Evolutionary conservation across 805 yeast genomes (phyloP).

Genomic region (Cyberlindnera nakhonratchasimensis): DNA sequence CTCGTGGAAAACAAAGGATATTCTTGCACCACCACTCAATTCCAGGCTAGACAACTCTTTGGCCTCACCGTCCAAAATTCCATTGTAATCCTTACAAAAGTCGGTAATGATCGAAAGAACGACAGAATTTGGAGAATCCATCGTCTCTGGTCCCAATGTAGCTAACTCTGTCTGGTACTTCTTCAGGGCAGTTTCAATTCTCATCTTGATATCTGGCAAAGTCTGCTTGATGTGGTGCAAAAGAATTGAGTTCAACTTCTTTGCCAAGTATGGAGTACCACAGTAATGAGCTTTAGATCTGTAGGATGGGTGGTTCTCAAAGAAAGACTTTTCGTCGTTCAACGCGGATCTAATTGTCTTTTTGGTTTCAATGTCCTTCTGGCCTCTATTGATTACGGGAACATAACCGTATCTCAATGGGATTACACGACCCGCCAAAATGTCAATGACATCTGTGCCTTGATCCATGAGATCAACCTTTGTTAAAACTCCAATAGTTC

Average conservation of each 20-base stretch:
- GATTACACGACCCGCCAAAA: constrained; percentile 91
- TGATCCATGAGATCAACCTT: constrained; percentile 97
- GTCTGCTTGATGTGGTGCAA: constrained; percentile 86
- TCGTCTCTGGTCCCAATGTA: constrained; percentile 82
- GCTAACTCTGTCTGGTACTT: constrained; percentile 79
- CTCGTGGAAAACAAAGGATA: constrained; percentile 95
- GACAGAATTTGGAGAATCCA: constrained; percentile 85
- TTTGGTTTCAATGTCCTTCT: constrained; percentile 85
- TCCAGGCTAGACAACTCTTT: constrained; percentile 86
- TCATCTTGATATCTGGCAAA: constrained; percentile 88
- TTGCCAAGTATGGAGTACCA: constrained; percentile 97
- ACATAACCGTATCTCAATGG: constrained; percentile 94
- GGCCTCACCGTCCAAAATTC: constrained; percentile 88
- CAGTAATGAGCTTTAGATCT: constrained; percentile 92
- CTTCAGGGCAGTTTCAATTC: constrained; percentile 79
- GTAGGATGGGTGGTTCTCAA: constrained; percentile 88
- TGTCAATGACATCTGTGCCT: constrained; percentile 96
- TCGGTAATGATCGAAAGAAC: constrained; percentile 90
- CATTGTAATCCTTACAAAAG: constrained; percentile 86
- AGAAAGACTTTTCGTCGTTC: constrained; percentile 72
- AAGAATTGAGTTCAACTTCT: constrained; percentile 82
- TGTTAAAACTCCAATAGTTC: constrained; percentile 96
- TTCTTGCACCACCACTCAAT: constrained; percentile 97
- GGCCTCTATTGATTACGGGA: constrained; percentile 96
- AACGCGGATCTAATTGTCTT: constrained; percentile 89